A percentile compares a stretch with the other conserved stretches of the same genome.
Evolutionary conservation across 2,329 filamentous ascomycete species (phyloP).

Genomic region (Epichloe sylvatica): DNA sequence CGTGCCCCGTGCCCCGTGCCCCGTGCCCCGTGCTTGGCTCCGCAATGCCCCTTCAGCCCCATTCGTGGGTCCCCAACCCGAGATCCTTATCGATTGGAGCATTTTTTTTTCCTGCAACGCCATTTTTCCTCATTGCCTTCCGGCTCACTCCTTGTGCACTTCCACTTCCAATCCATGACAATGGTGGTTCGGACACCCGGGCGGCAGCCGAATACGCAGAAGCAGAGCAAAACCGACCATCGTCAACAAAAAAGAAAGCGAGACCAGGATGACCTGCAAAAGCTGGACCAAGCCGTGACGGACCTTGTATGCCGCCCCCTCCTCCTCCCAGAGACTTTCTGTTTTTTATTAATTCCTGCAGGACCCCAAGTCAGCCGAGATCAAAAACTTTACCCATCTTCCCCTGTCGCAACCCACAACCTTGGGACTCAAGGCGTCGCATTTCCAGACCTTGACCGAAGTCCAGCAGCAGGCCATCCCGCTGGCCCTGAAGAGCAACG

Average conservation of each 20-base stretch:
- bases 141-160: neutral
- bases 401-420: conserved; percentile 73
- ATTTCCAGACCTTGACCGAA: conserved; percentile 83
- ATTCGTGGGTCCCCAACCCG: neutral
- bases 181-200: conserved; percentile 18
- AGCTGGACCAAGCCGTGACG: conserved; percentile 19
- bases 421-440: conserved; percentile 66
- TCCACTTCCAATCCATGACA: neutral
- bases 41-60: neutral
- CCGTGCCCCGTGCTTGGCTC: neutral
- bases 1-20: no score
- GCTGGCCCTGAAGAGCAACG: conserved; percentile 67
- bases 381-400: conserved; percentile 64
- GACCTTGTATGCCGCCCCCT: conserved; percentile 17
- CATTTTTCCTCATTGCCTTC: neutral
- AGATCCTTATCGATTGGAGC: conserved; percentile 1
- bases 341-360: conserved; percentile 13
- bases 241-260: conserved; percentile 24
- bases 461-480: conserved; percentile 86
- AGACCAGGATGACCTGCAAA: conserved; percentile 22
- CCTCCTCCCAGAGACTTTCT: neutral
- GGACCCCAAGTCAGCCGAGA: conserved; percentile 45
- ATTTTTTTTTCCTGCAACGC: neutral
- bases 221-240: conserved; percentile 18
- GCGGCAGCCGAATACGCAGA: conserved; percentile 14